Evolutionary conservation across 345 rosid genomes (phyloP), one percentile per base, ranked within the genome.

Genomic region (Linum usitatissimum): DNA sequence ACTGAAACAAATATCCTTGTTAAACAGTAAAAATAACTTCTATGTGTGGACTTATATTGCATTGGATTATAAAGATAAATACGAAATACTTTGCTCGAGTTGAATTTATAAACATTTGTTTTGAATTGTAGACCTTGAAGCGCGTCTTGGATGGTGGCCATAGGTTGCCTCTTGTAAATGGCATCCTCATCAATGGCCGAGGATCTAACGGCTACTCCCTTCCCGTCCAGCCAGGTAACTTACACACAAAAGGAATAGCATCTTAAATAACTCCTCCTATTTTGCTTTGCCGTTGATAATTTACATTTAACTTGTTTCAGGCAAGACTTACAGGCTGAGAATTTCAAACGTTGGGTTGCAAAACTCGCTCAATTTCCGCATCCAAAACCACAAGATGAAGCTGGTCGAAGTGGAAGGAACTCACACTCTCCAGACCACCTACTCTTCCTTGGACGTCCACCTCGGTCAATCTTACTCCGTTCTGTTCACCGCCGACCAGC

Each of bases 401-500:
- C 81, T 92, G 38, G 90, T 92, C 6, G 98, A 92, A 76, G 95
- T 87, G 0, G 96, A 92, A 61, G 98, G 98, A 30, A 88, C 93
- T 17, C 95, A 92, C 72, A 87, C 98, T 0, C 57, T 86, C 30
- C 98, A 92, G 66, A 75, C 80, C 59, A 63, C 73, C 14, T 85
- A 83, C 66, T 68, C 81, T 1, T 81, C 88, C 0, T 74, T 92
- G 15, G 98, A 89, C 66, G 70, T 92, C 57, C 96, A 89, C 55
- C 88, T 85, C 57, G 95, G 98, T 7, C 98, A 92, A 55, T 86
- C 95, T 55, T 87, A 79, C 66, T 92, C 98, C 0, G 93, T 92
- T 61, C 75, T 92, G 3, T 87, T 92, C 66, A 84, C 98, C 17
- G 85, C 86, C 73, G 93, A 87, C 66, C 97, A 90, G 53, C 68